Evolutionary conservation across 2,329 filamentous ascomycete genomes (phyloP), one percentile per base, ranked within the genome.

Genomic region (Neoarthrinium moseri): DNA sequence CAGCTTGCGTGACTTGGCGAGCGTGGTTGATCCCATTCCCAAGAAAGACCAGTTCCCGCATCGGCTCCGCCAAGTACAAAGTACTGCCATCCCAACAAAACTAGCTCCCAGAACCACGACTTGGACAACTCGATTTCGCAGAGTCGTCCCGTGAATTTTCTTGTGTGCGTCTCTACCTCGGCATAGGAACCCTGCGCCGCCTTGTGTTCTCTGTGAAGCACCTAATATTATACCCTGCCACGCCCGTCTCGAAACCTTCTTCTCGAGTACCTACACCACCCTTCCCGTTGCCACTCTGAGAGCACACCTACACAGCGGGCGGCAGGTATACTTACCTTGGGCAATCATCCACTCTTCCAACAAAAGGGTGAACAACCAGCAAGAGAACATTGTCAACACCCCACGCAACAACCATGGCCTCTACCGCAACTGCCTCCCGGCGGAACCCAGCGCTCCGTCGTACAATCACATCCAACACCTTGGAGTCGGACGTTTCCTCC

Each of bases 381-480:
- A 6, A 30, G 20, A 8, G 15, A 34, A 22, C 2, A n/a, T n/a
- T n/a, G n/a, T n/a, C n/a, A n/a, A n/a, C n/a, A n/a, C n/a, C n/a
- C n/a, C 11, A 37, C 15, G 21, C 5, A 18, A 26, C 26, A 51
- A 46, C 34, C 33, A 80, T 80, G 78, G 69, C 76, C 57, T 58
- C 69, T 51, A 67, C 65, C 38, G 60, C 73, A 48, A 68, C 74
- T 51, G 54, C 69, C 52, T 60, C 70, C 47, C 66, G 66, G 57
- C 70, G 63, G 57, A 67, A 70, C 59, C 68, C 71, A 39, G 66
- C 68, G 44, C 66, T 78, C 43, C 72, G 74, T 56, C 72, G 78
- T 47, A 75, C 74, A 45, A 59, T 68, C 52, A 74, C 72, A 15
- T 62, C 68, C 11, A 63, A 60, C 45, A 67, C 67, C 12, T 43